Evolutionary conservation across 108 stramenopile genomes (phyloP).

Genomic region (Parmales sp.): DNA sequence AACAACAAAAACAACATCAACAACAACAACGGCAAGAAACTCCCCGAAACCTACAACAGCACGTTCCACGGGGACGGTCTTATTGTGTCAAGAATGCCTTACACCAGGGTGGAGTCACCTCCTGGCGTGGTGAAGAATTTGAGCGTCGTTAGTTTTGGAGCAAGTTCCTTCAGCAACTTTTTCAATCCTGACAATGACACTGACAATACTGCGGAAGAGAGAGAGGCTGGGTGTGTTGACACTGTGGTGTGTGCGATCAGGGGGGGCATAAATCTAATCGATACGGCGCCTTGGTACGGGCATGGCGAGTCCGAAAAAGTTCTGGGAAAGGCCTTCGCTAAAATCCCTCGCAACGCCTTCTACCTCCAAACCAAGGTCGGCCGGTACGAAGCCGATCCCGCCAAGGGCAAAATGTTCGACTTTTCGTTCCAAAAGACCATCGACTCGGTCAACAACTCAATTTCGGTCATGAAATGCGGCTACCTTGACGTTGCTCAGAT

Average conservation of each 20-base stretch:
- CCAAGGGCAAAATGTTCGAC: conserved; percentile 57
- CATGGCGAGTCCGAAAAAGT: conserved; percentile 70
- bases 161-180: too few species aligned
- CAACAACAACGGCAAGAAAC: too few species aligned
- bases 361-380: conserved; percentile 22
- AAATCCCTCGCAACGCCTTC: conserved; percentile 7
- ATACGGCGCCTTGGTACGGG: conserved; percentile 85
- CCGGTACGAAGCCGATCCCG: conserved; percentile 62
- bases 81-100: too few species aligned
- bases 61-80: too few species aligned
- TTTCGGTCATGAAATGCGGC: conserved; percentile 53
- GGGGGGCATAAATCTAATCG: conserved; percentile 54
- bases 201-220: neutral
- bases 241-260: neutral
- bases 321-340: conserved; percentile 61
- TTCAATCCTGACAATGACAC: neutral
- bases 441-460: conserved; percentile 49
- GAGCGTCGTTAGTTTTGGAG: too few species aligned
- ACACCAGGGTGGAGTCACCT: too few species aligned
- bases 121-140: too few species aligned
- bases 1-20: too few species aligned
- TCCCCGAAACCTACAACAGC: too few species aligned
- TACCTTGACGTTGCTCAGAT: conserved; percentile 78
- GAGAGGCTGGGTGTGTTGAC: neutral
- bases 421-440: conserved; percentile 63